Percentiles rank a stretch among this genome's conserved stretches.
Evolutionary conservation across 495 filamentous ascomycete species (phyloP).

Genomic region (Amorphotheca resinae): DNA sequence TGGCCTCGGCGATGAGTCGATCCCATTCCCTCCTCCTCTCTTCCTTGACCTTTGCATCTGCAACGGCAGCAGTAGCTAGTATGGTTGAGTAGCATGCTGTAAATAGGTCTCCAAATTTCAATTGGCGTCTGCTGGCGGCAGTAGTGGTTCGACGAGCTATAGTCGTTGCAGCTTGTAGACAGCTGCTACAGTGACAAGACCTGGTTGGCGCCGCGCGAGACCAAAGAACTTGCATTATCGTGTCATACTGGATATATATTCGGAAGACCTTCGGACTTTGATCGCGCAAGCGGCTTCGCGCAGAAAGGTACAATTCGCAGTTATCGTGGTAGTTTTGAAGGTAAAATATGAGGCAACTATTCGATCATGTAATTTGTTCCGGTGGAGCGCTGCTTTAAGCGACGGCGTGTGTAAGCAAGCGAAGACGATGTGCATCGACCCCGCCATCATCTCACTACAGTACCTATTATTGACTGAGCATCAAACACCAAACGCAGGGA

Average conservation of each 20-base stretch:
- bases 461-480: not conserved
- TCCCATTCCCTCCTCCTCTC: constrained; percentile 52
- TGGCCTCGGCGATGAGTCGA: constrained; percentile 36
- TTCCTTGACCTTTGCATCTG: constrained; percentile 52
- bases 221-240: constrained; percentile 56
- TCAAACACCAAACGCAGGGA: constrained; percentile 25
- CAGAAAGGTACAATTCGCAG: not conserved
- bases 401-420: too few relatives aligned
- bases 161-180: constrained; percentile 40
- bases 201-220: constrained; percentile 50
- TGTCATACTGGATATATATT: constrained; percentile 9
- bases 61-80: constrained; percentile 55
- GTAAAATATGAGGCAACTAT: not conserved
- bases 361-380: not conserved
- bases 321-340: not conserved
- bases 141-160: constrained; percentile 41
- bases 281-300: not conserved
- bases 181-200: constrained; percentile 54
- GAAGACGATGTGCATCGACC: too few relatives aligned
- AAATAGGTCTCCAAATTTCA: constrained; percentile 47
- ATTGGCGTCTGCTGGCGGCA: constrained; percentile 35
- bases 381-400: not conserved
- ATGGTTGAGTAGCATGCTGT: constrained; percentile 62
- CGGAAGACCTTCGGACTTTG: too few relatives aligned
- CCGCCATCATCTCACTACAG: not conserved